Evolutionary conservation across 805 yeast genomes (phyloP), one percentile per base, ranked within the genome.

Genomic region (Kodamaea neixiangensis): DNA sequence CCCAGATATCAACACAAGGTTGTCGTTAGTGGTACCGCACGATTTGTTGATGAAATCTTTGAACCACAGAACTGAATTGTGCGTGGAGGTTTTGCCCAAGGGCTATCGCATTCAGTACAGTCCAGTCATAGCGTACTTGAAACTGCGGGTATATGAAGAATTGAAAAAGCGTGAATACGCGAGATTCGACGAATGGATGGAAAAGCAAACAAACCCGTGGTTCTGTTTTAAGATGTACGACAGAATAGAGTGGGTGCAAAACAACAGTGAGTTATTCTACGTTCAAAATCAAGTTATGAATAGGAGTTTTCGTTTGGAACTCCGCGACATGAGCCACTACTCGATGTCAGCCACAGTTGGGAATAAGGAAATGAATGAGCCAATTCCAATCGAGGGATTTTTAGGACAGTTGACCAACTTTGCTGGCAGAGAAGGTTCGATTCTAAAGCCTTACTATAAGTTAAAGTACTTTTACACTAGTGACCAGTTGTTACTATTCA

Each of bases 321-420:
- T 87, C 17, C 71, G 96, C 39, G 75, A 70, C 15, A 61, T 76
- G 20, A 56, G 62, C 13, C 77, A 76, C 48, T 73, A 75, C 50
- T 71, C 33, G 21, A 47, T 80, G 3, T 61, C 70, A 1, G 60
- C 73, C 1, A 34, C 20, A 1, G 18, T 14, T 3, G 46, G 48
- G 47, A 25, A 57, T 29, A 58, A 47, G 35, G 11, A 37, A 11
- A 13, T 35, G 14, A 34, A 40, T 11, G 96, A 87, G 61, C 97
- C 97, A 0, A 47, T 69, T 0, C 85, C 96, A 0, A 65, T 90
- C 7, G 98, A 93, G 68, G 98, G 98, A 0, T 91, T 87, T 62
- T 64, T 92, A 17, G 69, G 80, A 2, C 75, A 85, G 46, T 62
- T 86, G 25, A 76, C 85, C 0, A 75, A 81, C 41, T 73, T 78